A percentile compares a stretch with the other conserved stretches of the same genome.
phyloP scores from a whole-genome alignment of 169 alveolate species.

The Plasmodium inui region DNA sequence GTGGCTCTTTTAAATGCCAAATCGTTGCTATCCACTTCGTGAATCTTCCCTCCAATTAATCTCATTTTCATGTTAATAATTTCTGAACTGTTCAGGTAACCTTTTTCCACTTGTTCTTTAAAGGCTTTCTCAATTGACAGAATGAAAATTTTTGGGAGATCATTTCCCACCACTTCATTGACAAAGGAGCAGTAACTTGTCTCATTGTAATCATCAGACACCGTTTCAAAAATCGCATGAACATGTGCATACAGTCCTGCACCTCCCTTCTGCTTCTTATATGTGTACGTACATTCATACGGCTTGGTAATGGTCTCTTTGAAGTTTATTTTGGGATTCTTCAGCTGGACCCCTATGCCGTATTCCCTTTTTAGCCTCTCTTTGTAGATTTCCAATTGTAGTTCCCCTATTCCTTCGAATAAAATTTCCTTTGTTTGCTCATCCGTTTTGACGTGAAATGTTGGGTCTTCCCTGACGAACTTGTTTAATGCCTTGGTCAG shows the following conservation, averaged over 20 bases:
- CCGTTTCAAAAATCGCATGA: conserved; percentile 93
- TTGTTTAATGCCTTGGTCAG: conserved; percentile 92
- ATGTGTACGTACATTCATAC: conserved; percentile 92
- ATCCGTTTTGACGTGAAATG: conserved; percentile 91
- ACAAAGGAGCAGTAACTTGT: conserved; percentile 77
- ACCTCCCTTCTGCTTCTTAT: conserved; percentile 97
- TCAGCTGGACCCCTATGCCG: conserved; percentile 88
- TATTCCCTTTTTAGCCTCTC: conserved; percentile 96
- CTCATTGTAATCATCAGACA: conserved; percentile 83
- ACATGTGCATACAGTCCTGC: conserved; percentile 97
- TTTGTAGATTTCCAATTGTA: conserved; percentile 93
- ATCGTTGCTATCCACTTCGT: conserved; percentile 95
- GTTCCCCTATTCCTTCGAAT: conserved; percentile 97
- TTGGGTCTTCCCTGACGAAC: conserved; percentile 96
- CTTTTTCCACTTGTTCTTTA: conserved; percentile 91
- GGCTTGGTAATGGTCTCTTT: conserved; percentile 90
- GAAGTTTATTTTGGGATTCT: conserved; percentile 95
- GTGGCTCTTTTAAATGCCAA: conserved; percentile 95
- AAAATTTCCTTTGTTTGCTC: conserved; percentile 93
- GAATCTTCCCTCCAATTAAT: conserved; percentile 92
- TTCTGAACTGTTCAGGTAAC: conserved; percentile 94
- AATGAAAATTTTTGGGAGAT: conserved; percentile 94
- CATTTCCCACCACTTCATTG: conserved; percentile 89
- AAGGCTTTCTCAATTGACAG: conserved; percentile 96
- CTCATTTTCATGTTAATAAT: conserved; percentile 93